Evolutionary conservation across 306 rosid genomes (phyloP).

Genomic region (Medicago lupulina): DNA sequence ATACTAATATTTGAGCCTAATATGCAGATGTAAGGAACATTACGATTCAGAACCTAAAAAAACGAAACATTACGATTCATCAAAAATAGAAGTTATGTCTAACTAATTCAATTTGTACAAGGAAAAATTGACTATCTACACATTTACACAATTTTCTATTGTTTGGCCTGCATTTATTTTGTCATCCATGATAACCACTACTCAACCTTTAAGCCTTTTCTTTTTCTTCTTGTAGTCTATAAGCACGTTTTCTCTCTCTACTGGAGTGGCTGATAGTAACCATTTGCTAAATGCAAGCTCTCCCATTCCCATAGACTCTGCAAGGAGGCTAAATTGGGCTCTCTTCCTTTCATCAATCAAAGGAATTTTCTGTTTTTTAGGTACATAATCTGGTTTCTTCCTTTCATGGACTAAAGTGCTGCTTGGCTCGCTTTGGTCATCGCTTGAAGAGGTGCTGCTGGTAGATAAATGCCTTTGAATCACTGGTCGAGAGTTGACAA

Average conservation of each 20-base stretch:
- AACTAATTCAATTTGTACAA: conserved; percentile 6
- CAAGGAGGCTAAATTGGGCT: conserved; percentile 65
- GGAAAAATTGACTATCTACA: conserved; percentile 30
- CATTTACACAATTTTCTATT: conserved; percentile 8
- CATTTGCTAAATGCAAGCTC: conserved; percentile 85
- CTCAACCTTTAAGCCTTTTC: conserved; percentile 52
- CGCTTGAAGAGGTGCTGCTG: conserved; percentile 34
- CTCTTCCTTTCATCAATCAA: conserved; percentile 60
- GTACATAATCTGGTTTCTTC: conserved; percentile 43
- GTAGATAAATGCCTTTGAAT: conserved; percentile 46
- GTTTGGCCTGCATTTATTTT: conserved; percentile 9
- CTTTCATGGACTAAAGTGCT: conserved; percentile 36
- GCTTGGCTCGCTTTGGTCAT: conserved; percentile 41
- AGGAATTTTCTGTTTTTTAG: conserved; percentile 43
- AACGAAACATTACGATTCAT: conserved; percentile 12
- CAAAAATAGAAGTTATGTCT: neutral
- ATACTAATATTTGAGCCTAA: neutral
- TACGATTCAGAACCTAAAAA: neutral
- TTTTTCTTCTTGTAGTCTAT: conserved; percentile 67
- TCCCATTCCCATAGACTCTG: conserved; percentile 64
- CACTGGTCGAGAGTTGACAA: conserved; percentile 65
- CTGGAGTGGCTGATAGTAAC: conserved; percentile 73
- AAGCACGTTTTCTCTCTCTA: conserved; percentile 69
- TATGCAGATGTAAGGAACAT: conserved; percentile 10
- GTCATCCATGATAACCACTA: conserved; percentile 23